phyloP scores from a whole-genome alignment of 2,329 filamentous ascomycete species.

The Trichoderma koningii region DNA sequence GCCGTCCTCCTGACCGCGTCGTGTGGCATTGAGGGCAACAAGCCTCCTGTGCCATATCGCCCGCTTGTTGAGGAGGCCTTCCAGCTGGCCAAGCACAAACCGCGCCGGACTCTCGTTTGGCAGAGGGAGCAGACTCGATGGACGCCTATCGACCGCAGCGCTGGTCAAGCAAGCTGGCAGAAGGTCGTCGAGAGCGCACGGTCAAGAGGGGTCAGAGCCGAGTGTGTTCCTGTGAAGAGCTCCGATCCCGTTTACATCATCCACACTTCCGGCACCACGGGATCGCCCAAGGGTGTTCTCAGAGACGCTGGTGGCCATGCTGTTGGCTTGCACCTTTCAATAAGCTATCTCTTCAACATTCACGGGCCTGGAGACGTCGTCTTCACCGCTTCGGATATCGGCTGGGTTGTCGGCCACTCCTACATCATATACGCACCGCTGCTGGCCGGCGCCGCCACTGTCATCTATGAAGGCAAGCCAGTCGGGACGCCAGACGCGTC shows the following conservation, averaged over 20 bases:
- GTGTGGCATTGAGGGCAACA: conserved; percentile 85
- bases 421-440: conserved; percentile 91
- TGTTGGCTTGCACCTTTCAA: conserved; percentile 79
- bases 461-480: conserved; percentile 93
- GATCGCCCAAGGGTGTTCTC: conserved; percentile 78
- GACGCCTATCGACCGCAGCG: conserved; percentile 66
- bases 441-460: conserved; percentile 79
- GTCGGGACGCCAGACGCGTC: conserved; percentile 85
- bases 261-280: conserved; percentile 83
- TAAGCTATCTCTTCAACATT: conserved; percentile 80
- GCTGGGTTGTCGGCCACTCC: conserved; percentile 71
- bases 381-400: conserved; percentile 80
- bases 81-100: conserved; percentile 67
- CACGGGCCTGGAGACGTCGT: conserved; percentile 78
- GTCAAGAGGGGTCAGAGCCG: conserved; percentile 67
- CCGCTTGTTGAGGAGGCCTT: conserved; percentile 76
- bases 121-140: conserved; percentile 77
- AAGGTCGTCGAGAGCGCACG: conserved; percentile 70
- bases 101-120: conserved; percentile 75
- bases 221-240: conserved; percentile 75
- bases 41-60: conserved; percentile 76
- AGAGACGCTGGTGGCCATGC: conserved; percentile 84
- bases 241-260: conserved; percentile 86
- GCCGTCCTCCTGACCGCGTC: conserved; percentile 81
- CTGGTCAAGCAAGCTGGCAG: conserved; percentile 79